phyloP scores from a whole-genome alignment of 768 basidiomycete genomes.

The Lentinula guzmanii region DNA sequence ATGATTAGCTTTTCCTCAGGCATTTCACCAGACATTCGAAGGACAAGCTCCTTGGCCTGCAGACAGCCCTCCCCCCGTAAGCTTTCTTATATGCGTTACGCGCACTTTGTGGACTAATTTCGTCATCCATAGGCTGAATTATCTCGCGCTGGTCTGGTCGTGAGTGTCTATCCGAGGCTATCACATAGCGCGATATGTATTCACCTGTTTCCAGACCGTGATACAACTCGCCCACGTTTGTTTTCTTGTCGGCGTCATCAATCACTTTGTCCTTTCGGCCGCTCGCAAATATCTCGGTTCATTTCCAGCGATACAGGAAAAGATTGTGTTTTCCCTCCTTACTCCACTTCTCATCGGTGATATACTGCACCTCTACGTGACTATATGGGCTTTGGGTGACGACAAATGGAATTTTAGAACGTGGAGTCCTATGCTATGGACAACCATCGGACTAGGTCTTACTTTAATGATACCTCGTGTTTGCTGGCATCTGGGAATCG shows the following conservation, averaged over 20 bases:
- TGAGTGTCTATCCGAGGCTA: neutral
- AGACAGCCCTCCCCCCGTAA: slow-evolving; percentile 35
- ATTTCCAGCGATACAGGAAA: slow-evolving; percentile 65
- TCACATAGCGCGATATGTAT: neutral
- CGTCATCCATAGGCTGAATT: slow-evolving; percentile 21
- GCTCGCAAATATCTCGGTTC: slow-evolving; percentile 52
- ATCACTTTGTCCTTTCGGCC: slow-evolving; percentile 59
- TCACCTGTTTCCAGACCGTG: slow-evolving; percentile 32
- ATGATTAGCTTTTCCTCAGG: neutral
- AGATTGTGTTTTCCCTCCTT: slow-evolving; percentile 57
- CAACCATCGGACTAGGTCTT: slow-evolving; percentile 56
- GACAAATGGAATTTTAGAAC: slow-evolving; percentile 51
- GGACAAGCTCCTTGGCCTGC: slow-evolving; percentile 70
- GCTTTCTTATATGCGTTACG: neutral
- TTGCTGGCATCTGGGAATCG: slow-evolving; percentile 71
- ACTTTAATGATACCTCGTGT: slow-evolving; percentile 64
- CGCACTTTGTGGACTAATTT: neutral
- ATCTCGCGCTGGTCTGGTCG: slow-evolving; percentile 56
- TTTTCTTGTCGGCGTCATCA: slow-evolving; percentile 65
- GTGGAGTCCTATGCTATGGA: slow-evolving; percentile 70
- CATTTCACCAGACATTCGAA: slow-evolving; percentile 52
- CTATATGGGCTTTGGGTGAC: slow-evolving; percentile 74
- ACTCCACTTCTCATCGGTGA: slow-evolving; percentile 69
- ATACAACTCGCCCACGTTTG: slow-evolving; percentile 76
- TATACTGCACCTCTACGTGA: slow-evolving; percentile 57